Base-by-base conservation (phyloP, 106 monocot genomes). In the Dioscorea zingiberensis region DNA sequence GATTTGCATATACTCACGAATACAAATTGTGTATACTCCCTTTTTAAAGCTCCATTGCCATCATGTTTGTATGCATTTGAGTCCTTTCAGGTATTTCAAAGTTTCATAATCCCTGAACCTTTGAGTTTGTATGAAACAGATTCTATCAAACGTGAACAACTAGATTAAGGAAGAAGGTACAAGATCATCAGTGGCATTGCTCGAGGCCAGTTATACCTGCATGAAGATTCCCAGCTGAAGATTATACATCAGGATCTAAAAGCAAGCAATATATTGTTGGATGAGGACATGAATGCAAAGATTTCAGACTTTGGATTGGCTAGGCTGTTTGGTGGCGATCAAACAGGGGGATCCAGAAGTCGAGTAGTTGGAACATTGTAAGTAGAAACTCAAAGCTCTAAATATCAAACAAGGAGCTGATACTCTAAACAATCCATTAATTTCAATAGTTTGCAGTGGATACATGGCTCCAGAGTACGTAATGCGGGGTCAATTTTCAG, bases 391-490 rank as follows among this genome's bases (percentile, higher is more conserved):
- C 4, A 38, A 38, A 38, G 38, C 38, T 38, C 3, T 38, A 38
- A 38, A 38, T 0, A 38, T 38, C 38, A 38, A 38, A 38, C 4
- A 8, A 38, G 38, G 10, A 38, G 5, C 56, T 2, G 7, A 22
- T 21, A 18, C n/a, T 23, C 56, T 24, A 53, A 18, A 1, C 23
- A 21, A 22, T 56, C 2, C 1, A 22, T 22, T 56, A 9, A 7
- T 55, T 57, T 65, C 16, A 65, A 48, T 68, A 21, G 17, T 3
- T 57, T 59, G 44, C 58, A 69, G 69, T 21, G 69, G 69, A 15
- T 69, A 69, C 19, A 69, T 69, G 57, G 55, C 69, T 4, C 69
- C 69, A 16, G 69, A 69, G 21, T 69, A 69, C 25, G 58, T 25
- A 1, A 13, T 58, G 45, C 32, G 47, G 22, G 69, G 69, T 6